Percentiles rank a stretch among this genome's conserved stretches.
phyloP scores from a whole-genome alignment of 768 basidiomycete species.

The Trametes gibbosa region DNA sequence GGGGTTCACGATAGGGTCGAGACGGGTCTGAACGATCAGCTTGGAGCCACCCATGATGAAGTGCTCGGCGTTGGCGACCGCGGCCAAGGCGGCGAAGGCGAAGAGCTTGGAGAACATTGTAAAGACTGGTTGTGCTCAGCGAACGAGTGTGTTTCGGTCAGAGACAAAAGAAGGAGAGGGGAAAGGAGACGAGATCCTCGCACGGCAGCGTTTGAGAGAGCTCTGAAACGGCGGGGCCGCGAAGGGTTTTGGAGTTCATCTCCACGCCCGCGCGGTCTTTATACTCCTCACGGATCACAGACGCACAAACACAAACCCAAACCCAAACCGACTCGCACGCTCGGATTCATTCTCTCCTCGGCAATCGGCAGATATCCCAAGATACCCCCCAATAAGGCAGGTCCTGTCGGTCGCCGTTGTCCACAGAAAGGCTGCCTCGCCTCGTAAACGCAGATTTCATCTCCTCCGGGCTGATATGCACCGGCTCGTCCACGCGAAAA shows the following conservation, averaged over 20 bases:
- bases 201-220: not conserved
- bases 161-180: conserved; percentile 6
- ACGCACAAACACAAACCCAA: not conserved
- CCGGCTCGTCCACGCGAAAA: not conserved
- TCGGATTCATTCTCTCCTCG: not conserved
- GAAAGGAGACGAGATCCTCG: not conserved
- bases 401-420: not conserved
- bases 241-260: not conserved
- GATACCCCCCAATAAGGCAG: conserved; percentile 1
- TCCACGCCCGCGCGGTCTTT: not conserved
- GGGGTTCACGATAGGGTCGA: conserved; percentile 18
- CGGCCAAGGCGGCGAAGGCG: conserved; percentile 13
- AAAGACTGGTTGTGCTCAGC: not conserved
- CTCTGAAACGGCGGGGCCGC: conserved; percentile 4
- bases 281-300: not conserved
- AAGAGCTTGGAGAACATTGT: conserved; percentile 15
- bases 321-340: not conserved
- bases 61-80: conserved; percentile 16
- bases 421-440: not conserved
- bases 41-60: conserved; percentile 20
- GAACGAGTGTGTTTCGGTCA: conserved; percentile 11
- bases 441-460: not conserved
- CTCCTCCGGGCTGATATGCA: not conserved
- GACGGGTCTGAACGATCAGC: conserved; percentile 12
- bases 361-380: no score